Base-by-base conservation (phyloP, 2,329 filamentous ascomycete species). In the Venturia effusa region DNA sequence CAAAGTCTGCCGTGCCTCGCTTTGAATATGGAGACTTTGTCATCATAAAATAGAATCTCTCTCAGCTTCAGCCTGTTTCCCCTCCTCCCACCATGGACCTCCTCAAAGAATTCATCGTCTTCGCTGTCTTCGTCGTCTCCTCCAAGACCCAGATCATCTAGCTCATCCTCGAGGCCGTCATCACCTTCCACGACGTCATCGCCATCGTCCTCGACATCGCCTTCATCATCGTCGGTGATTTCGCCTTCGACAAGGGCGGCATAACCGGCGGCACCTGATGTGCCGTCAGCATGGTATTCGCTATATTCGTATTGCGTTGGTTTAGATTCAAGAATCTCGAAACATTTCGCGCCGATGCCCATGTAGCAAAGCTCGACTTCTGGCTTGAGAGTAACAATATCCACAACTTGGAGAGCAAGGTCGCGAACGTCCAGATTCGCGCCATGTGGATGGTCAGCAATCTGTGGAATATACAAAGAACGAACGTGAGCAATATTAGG, bases 21-120 rank as follows among this genome's bases (percentile, higher is more conserved):
- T 73, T 88, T 89, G 76, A 93, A 93, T 65, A 93, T 87, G 34
- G 88, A 85, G 62, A 91, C 85, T 74, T 90, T 90, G 72, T 93
- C 89, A 72, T 93, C 90, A 70, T 91, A 92, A 74, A 91, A 93
- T 67, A 92, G 74, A 67, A 94, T 93, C 77, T 93, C 89, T 66
- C 88, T 80, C 68, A 93, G 77, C 63, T 85, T 81, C 66, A 92
- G 80, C 67, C 81, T 80, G 37, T 70, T 67, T 15, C 69, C 69
- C 22, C 70, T 71, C 65, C 69, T 45, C 74, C 71, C 61, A 73
- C 75, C 45, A 77, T 73, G 19, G 24, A 80, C 80, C 41, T 81
- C 79, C 67, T 78, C 71, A 59, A 80, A 79, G 4, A 79, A 81
- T 43, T 80, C 78, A 63, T 78, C 81, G 51, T 79, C 78, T 11